phyloP scores from a whole-genome alignment of 1,284 basidiomycete species.

The Kwoniella shivajii region DNA sequence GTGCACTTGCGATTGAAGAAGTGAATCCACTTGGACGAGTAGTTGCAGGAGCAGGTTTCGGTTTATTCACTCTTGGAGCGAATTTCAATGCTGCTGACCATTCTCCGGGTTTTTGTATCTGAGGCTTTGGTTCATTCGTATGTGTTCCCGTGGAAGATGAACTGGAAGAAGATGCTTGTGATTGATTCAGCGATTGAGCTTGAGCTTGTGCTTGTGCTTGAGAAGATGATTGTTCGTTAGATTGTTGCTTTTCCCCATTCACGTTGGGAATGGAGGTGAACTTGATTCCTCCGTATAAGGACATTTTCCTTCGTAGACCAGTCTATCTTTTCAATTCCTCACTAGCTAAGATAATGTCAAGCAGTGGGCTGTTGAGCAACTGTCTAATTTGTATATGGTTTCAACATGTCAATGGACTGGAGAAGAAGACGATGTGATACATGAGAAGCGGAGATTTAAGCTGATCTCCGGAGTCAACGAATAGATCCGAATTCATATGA shows the following conservation, averaged over 20 bases:
- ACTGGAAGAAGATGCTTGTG: background rate
- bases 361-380: background rate
- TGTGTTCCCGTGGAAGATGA: background rate
- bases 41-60: slow-evolving; percentile 25
- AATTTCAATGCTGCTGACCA: slow-evolving; percentile 48
- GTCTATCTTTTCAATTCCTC: no score
- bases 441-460: no score
- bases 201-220: background rate
- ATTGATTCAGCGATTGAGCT: no score
- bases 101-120: slow-evolving; percentile 19
- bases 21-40: slow-evolving; percentile 15
- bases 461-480: no score
- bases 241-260: background rate
- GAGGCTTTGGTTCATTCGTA: background rate
- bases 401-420: background rate
- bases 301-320: no score
- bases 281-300: slow-evolving; percentile 51
- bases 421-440: no score
- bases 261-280: slow-evolving; percentile 28
- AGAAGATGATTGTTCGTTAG: background rate
- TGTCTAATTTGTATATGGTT: background rate
- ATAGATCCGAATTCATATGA: no score
- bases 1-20: slow-evolving; percentile 3
- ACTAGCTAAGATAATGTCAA: slow-evolving; percentile 1
- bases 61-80: slow-evolving; percentile 44